Evolutionary conservation across 306 rosid genomes (phyloP).

Genomic region (Coriaria nepalensis): DNA sequence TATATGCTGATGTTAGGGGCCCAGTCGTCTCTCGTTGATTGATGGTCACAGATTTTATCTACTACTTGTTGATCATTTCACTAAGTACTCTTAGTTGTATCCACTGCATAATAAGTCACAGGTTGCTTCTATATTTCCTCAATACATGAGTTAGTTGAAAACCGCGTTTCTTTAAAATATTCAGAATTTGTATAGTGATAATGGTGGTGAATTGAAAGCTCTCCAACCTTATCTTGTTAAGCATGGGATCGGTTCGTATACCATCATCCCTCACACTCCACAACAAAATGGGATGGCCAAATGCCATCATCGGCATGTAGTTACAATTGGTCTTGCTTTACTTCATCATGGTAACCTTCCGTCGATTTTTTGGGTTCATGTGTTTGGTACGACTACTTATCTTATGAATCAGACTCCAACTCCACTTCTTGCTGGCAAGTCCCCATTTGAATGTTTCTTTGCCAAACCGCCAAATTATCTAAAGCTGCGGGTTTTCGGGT

Average conservation of each 20-base stretch:
- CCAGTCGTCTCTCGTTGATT: no score
- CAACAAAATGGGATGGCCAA: background rate
- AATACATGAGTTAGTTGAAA: background rate
- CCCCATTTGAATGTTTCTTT: background rate
- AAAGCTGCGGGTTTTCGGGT: background rate
- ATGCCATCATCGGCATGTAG: background rate
- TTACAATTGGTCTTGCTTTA: background rate
- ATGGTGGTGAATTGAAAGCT: no score
- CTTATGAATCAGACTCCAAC: background rate
- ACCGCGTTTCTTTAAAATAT: fast-evolving
- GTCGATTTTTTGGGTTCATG: background rate
- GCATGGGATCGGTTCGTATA: background rate
- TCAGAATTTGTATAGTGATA: background rate
- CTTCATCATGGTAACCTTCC: background rate
- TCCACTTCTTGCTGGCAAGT: background rate
- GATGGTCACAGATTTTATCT: background rate
- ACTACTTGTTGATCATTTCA: background rate
- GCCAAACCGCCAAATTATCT: background rate
- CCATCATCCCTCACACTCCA: background rate
- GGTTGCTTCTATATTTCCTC: background rate
- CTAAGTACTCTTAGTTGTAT: slow-evolving; percentile 1
- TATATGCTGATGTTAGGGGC: no score
- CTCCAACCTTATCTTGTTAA: background rate
- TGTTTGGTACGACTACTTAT: background rate
- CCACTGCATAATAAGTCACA: background rate